Base-by-base conservation (phyloP, 352 stramenopile species). In the Globisporangium cylindrosporum region DNA sequence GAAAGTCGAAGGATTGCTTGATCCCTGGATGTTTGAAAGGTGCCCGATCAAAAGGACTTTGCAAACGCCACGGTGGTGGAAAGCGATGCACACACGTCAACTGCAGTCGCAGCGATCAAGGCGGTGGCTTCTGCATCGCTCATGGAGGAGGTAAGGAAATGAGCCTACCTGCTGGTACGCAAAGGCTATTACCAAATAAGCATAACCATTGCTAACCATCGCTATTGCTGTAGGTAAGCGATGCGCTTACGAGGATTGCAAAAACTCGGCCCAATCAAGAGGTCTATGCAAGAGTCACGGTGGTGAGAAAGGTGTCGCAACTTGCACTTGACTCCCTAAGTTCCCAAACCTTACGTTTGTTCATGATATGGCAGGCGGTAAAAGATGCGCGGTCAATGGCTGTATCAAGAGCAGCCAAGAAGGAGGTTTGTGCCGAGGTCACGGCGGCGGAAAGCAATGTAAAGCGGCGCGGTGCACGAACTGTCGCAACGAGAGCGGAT, bases 241-340 rank as follows among this genome's bases (percentile, higher is more conserved):
- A 1, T 96, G 88, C 46, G 71, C 78, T 8, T 69, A 74, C 22
- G 46, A 71, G 64, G 80, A 73, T 34, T 96, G 88, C 76, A 86
- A 84, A 34, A 96, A 96, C 62, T 92, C 86, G 0, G 86, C 88
- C 1, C 87, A 94, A 63, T 95, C 86, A 25, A 82, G 82, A 24
- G 89, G 89, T 41, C 71, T 94, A 0, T 96, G 89, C 79, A 96
- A 96, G 71, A 93, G 75, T 41, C 89, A 96, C 32, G 89, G 89
- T 76, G 89, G 89, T 92, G 76, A n/a, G 41, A 25, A 43, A 12
- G 12, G 10, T 43, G 4, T 43, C 18, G 36, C 36, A 43, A 43
- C 15, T 4, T 25, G 20, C 4, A 2, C 4, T 18, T 43, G 36
- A 43, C 15, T 43, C 10, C 8, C 15, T 18, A 22, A 9, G 6